Evolutionary conservation across 176 grass and related monocot species (phyloP), one percentile per base, ranked within the genome.

Genomic region (Triticum urartu): DNA sequence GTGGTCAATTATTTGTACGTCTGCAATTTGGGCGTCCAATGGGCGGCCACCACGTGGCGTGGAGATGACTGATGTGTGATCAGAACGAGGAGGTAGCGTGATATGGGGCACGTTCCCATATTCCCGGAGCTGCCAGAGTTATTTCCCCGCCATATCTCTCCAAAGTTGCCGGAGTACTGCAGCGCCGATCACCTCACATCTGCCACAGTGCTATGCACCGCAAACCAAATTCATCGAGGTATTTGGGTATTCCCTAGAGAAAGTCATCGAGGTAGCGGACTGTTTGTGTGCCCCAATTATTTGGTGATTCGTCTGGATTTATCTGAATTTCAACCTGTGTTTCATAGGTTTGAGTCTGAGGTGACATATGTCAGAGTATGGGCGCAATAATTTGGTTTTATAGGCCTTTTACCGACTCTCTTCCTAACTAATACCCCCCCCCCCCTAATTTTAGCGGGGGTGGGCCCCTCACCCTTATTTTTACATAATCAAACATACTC

Each of bases 1-100:
- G 24, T 6, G 67, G 33, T 54, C 89, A 69, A 91, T 88, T 14
- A 77, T 85, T 40, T 69, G 89, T 71, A 81, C 76, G 75, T 30
- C 5, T 28, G 68, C 61, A 80, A 85, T 88, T 71, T 85, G 28
- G 62, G 4, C 0, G 3, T 30, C 89, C 81, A 85, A 81, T 70
- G 50, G 18, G 1, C 1, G 15, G 2, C 0, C 9, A 18, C 68
- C 89, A 15, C 15, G 76, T 87, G 76, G 47, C 26, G 47, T 5
- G 0, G 10, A n/a, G 26, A 14, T 1, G 60, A 2, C 2, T 26
- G 76, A 24, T 66, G 36, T 40, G 20, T 6, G 43, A 72, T 32
- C 43, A 47, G 15, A 35, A 33, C 5, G 62, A 9, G 11, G 62
- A 69, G 68, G 83, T 64, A 43, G 52, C 3, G 35, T 5, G 74